These are phyloP conservation scores for Lepidium aucheri DNA, from an alignment of 345 rosid genomes.

Conservation along the genomic window DNA sequence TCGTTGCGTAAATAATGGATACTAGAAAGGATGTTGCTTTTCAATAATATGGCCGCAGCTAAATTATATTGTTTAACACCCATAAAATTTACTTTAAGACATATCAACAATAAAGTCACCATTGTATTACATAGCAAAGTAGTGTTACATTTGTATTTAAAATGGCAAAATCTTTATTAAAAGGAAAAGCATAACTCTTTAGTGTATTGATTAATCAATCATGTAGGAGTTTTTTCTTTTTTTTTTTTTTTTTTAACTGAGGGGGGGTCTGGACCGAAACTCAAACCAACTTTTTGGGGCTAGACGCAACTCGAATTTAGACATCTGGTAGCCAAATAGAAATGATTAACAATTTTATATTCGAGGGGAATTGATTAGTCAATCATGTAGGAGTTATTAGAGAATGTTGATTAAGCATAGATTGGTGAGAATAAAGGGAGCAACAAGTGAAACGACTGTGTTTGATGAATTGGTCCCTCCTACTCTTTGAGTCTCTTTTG, in stretches of 20 bases:
- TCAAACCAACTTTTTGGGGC: no score
- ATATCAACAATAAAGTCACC: slow-evolving; percentile 5
- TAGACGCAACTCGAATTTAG: no score
- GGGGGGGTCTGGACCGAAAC: no score
- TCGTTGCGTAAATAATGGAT: slow-evolving; percentile 23
- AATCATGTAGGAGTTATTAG: not conserved
- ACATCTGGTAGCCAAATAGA: no score
- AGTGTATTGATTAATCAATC: no score
- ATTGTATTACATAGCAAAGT: not conserved
- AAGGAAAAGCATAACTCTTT: not conserved
- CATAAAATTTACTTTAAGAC: slow-evolving; percentile 10
- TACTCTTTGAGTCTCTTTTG: not conserved
- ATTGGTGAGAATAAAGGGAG: no score
- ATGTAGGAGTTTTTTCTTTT: no score
- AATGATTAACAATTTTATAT: no score
- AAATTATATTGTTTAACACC: not conserved
- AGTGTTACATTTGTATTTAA: not conserved
- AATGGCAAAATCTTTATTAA: no score
- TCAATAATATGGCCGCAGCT: slow-evolving; percentile 2
- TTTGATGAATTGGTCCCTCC: slow-evolving; percentile 11
- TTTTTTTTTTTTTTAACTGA: no score
- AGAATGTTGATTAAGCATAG: not conserved
- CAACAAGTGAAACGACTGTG: no score
- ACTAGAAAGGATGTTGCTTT: slow-evolving; percentile 18
- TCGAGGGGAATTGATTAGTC: no score